phyloP scores from a whole-genome alignment of 2,329 filamentous ascomycete genomes.

The Diaporthe velutina region DNA sequence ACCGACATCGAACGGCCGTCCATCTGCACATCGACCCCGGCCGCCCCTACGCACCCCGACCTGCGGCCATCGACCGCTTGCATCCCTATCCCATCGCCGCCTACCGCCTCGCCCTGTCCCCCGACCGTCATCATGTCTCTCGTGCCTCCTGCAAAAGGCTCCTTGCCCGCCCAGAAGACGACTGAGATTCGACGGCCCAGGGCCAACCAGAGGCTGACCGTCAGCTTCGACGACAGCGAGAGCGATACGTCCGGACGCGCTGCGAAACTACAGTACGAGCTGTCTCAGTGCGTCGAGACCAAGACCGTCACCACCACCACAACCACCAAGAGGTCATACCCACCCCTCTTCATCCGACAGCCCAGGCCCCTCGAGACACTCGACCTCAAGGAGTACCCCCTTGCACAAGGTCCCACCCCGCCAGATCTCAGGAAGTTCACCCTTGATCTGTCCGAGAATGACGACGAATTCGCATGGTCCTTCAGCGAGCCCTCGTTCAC shows the following conservation, averaged over 20 bases:
- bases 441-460: slow-evolving; percentile 75
- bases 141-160: slow-evolving; percentile 36
- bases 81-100: background rate
- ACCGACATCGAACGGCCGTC: background rate
- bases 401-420: slow-evolving; percentile 87
- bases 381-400: slow-evolving; percentile 90
- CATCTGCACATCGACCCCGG: slow-evolving; percentile 13
- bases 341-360: slow-evolving; percentile 83
- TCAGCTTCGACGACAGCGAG: slow-evolving; percentile 51
- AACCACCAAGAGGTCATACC: slow-evolving; percentile 86
- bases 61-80: background rate
- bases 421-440: slow-evolving; percentile 81
- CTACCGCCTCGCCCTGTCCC: background rate
- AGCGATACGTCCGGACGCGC: slow-evolving; percentile 42
- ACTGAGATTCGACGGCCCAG: slow-evolving; percentile 50
- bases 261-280: slow-evolving; percentile 64
- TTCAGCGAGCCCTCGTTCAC: slow-evolving; percentile 36
- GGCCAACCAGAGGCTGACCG: slow-evolving; percentile 51
- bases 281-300: slow-evolving; percentile 76
- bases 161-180: slow-evolving; percentile 42
- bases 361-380: slow-evolving; percentile 78
- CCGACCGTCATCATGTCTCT: slow-evolving; percentile 31
- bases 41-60: background rate
- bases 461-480: slow-evolving; percentile 54
- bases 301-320: slow-evolving; percentile 90